These are phyloP conservation scores for Neoscytalidium dimidiatum DNA, from an alignment of 2,329 filamentous ascomycete species.

Conservation along the genomic window DNA sequence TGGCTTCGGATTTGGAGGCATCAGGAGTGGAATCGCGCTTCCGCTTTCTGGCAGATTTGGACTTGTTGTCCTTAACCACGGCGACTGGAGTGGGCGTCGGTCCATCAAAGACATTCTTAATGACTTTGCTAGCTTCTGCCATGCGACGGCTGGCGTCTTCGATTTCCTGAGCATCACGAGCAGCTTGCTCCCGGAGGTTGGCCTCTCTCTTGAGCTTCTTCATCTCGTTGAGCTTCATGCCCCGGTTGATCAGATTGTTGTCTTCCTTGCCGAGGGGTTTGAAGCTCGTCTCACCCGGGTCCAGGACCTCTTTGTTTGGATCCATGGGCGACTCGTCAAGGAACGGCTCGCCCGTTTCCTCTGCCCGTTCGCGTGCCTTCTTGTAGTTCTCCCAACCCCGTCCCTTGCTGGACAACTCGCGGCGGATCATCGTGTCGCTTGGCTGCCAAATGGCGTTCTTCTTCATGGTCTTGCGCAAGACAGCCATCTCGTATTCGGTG, in stretches of 20 bases:
- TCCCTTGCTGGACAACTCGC: conserved; percentile 71
- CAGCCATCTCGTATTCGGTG: conserved; percentile 69
- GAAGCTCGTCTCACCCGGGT: conserved; percentile 62
- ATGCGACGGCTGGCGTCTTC: conserved; percentile 37
- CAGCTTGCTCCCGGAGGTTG: conserved; percentile 53
- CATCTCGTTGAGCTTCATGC: conserved; percentile 77
- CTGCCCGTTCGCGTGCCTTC: conserved; percentile 62
- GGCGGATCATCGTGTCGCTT: conserved; percentile 81
- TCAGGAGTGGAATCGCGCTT: conserved; percentile 54
- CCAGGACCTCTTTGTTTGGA: conserved; percentile 45
- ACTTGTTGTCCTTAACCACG: conserved; percentile 17
- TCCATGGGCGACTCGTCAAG: conserved; percentile 53
- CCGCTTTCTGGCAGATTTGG: conserved; percentile 49
- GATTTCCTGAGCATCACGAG: conserved; percentile 37
- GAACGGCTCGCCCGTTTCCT: conserved; percentile 66
- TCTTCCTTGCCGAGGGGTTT: conserved; percentile 61
- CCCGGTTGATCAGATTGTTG: conserved; percentile 67
- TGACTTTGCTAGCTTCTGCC: conserved; percentile 25
- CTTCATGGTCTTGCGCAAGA: conserved; percentile 83
- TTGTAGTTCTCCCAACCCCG: conserved; percentile 53
- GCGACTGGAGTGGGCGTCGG: conserved; percentile 6
- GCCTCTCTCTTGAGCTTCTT: conserved; percentile 73
- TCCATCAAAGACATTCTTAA: conserved; percentile 20
- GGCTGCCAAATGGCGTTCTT: conserved; percentile 86
- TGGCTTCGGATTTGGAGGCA: conserved; percentile 22